Evolutionary conservation across 495 filamentous ascomycete species (phyloP), one percentile per base, ranked within the genome.

Genomic region (Neurospora sp.): DNA sequence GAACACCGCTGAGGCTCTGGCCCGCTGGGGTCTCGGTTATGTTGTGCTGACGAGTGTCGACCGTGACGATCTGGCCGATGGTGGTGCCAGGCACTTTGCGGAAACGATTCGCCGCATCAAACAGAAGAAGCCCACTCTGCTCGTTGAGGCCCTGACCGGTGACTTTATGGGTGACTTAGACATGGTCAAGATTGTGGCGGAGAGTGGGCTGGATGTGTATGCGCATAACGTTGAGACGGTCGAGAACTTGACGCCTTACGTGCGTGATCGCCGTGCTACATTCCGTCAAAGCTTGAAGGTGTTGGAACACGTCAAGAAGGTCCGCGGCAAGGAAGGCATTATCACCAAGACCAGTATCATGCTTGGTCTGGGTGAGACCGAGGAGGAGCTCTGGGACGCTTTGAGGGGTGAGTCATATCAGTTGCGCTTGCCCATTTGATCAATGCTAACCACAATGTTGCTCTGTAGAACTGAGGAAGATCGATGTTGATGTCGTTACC

Each of bases 291-390:
- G 91, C 71, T 78, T 98, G 69, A 85, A 85, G 35, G 96, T 98
- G 18, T 84, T 99, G 73, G 84, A 90, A 74, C 89, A 91, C 41
- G 96, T 91, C 12, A 99, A 99, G 87, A 85, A 86, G 65, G 88
- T 90, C 6, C 88, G 86, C 69, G 83, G 81, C 42, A 74, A 80
- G 40, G 88, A 89, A 1, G 87, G 88, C 12, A 86, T 99, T 68
- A 96, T 99, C 74, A 99, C 96, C 2, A 99, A 99, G 86, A 98
- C 96, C 9, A 95, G 92, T 74, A 90, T 99, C 73, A 99, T 99
- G 96, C 87, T 99, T 1, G 96, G 96, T 18, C 81, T 99, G 35
- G 96, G 96, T 0, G 96, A 99, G 86, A 94, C 90, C 5, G 93
- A 98, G 75, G 88, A 92, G n/a, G 92, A 98, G 82, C 82, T 99